Evolutionary conservation across 768 basidiomycete genomes (phyloP).

Genomic region (Xerocomellus chrysenteron): DNA sequence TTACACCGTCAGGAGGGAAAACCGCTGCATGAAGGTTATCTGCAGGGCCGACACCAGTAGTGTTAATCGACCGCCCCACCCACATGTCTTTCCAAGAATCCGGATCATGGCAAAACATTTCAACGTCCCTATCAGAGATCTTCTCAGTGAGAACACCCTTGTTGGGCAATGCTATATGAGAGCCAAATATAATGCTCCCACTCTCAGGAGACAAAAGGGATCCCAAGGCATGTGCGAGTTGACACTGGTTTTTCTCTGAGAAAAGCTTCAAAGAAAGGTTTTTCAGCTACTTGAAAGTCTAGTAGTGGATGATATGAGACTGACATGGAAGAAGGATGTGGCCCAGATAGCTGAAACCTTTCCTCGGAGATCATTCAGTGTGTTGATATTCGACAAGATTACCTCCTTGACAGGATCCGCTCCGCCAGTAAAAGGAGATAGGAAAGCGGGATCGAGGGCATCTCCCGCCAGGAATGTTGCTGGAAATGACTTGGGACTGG

Average conservation of each 20-base stretch:
- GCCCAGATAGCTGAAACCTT: slow-evolving; percentile 50
- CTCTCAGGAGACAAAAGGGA: slow-evolving; percentile 27
- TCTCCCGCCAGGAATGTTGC: slow-evolving; percentile 57
- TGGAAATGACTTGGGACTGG: slow-evolving; percentile 51
- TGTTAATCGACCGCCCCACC: slow-evolving; percentile 8
- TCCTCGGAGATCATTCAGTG: slow-evolving; percentile 46
- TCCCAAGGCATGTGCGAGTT: slow-evolving; percentile 25
- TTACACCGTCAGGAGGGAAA: slow-evolving; percentile 34
- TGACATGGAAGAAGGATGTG: slow-evolving; percentile 44
- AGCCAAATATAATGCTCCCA: slow-evolving; percentile 33
- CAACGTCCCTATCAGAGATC: slow-evolving; percentile 1
- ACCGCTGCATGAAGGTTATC: slow-evolving; percentile 1
- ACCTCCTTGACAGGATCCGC: slow-evolving; percentile 23
- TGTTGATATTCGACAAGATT: slow-evolving; percentile 32
- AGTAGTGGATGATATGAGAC: slow-evolving; percentile 8
- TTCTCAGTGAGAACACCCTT: slow-evolving; percentile 6
- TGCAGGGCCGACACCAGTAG: neutral
- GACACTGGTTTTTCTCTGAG: slow-evolving; percentile 23
- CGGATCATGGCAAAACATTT: slow-evolving; percentile 26
- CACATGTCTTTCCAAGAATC: slow-evolving; percentile 30
- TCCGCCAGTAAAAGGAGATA: slow-evolving; percentile 30
- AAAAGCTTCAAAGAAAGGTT: slow-evolving; percentile 31
- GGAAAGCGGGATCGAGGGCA: slow-evolving; percentile 45
- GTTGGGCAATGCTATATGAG: slow-evolving; percentile 18
- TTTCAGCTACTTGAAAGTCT: slow-evolving; percentile 16